These are phyloP conservation scores for Gastrolobium villosum DNA, from an alignment of 306 rosid genomes.

Conservation along the genomic window DNA sequence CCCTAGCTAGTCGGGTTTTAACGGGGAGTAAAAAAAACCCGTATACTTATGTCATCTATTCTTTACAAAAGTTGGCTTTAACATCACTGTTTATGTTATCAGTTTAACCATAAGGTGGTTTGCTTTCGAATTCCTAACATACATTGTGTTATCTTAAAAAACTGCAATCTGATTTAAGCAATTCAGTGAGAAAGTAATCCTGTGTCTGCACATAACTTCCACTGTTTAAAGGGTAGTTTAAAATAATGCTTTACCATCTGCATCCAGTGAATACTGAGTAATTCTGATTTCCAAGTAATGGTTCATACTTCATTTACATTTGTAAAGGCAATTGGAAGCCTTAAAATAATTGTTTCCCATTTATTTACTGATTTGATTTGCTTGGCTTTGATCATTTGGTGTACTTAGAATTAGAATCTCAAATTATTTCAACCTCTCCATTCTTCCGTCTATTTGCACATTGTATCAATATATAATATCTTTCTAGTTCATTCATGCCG, in stretches of 20 bases:
- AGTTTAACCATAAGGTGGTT: too few species aligned
- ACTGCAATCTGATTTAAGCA: too few species aligned
- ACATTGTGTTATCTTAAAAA: too few species aligned
- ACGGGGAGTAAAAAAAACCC: background rate
- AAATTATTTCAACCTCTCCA: constrained; percentile 8
- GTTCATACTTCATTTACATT: background rate
- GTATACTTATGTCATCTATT: background rate
- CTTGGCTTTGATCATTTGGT: constrained; percentile 25
- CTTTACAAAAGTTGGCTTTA: constrained; percentile 1
- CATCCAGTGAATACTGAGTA: too few species aligned
- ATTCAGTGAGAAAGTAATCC: too few species aligned
- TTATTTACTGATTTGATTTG: background rate
- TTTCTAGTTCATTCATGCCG: constrained; percentile 36
- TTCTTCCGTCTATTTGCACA: background rate
- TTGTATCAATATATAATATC: constrained; percentile 1
- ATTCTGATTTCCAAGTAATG: background rate
- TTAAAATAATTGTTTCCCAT: background rate
- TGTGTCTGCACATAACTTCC: too few species aligned
- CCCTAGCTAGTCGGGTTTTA: too few species aligned
- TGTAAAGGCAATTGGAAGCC: background rate
- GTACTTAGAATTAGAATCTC: background rate
- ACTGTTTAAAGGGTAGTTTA: too few species aligned
- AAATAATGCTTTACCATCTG: too few species aligned
- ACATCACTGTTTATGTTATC: background rate
- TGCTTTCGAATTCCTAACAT: too few species aligned